These are phyloP conservation scores for Solanum appendiculatum DNA, from an alignment of 257 asterid species.

Conservation along the genomic window DNA sequence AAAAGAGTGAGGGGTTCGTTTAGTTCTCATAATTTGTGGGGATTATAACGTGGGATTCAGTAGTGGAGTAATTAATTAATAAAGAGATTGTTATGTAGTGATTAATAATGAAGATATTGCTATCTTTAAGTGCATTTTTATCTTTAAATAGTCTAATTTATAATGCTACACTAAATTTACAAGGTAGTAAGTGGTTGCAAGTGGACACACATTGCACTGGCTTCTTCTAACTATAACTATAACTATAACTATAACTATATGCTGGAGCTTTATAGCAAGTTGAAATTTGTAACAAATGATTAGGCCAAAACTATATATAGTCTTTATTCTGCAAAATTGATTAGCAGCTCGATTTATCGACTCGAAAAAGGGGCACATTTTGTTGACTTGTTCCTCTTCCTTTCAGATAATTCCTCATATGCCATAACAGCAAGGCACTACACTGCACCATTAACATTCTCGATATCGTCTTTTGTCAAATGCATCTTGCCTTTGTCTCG, in stretches of 20 bases:
- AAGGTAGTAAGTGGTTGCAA: background rate
- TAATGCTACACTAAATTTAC: background rate
- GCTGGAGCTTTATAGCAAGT: background rate
- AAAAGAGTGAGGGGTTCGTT: background rate
- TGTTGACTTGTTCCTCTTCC: background rate
- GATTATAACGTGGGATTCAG: background rate
- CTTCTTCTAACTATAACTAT: background rate
- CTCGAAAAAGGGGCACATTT: background rate
- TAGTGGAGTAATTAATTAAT: too few relatives aligned
- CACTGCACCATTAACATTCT: slow-evolving; percentile 22
- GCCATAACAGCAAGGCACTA: background rate
- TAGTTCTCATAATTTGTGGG: background rate
- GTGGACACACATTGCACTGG: background rate
- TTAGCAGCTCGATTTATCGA: background rate
- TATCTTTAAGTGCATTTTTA: background rate
- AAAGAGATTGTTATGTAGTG: background rate
- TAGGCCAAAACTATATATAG: background rate
- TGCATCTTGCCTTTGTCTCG: slow-evolving; percentile 73
- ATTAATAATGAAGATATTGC: background rate
- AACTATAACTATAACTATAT: too few relatives aligned
- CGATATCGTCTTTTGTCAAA: slow-evolving; percentile 49
- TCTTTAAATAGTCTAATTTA: background rate
- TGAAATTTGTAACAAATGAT: background rate
- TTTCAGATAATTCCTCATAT: background rate
- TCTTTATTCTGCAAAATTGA: slow-evolving; percentile 6